These are phyloP conservation scores for Colletotrichum sojae DNA, from an alignment of 2,329 filamentous ascomycete genomes.

Conservation along the genomic window DNA sequence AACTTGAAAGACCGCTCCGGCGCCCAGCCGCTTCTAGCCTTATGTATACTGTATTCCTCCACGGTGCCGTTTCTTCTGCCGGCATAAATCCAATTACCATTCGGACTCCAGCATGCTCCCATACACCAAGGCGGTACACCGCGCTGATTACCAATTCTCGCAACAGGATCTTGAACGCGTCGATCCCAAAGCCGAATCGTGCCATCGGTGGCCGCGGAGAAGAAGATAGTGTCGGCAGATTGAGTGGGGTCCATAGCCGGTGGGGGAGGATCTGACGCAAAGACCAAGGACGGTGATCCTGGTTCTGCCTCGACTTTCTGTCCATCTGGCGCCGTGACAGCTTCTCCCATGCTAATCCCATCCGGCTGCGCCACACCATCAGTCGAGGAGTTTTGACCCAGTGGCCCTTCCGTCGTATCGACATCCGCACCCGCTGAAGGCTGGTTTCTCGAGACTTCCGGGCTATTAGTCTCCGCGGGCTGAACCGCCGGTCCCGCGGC, in stretches of 20 bases:
- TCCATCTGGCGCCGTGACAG: slow-evolving; percentile 10
- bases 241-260: slow-evolving; percentile 67
- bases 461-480: slow-evolving; percentile 36
- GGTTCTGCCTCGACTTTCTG: slow-evolving; percentile 41
- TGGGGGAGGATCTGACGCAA: slow-evolving; percentile 54
- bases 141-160: slow-evolving; percentile 80
- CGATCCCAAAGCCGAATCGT: slow-evolving; percentile 94
- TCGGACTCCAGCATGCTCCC: slow-evolving; percentile 95
- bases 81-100: slow-evolving; percentile 95
- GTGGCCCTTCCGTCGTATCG: slow-evolving; percentile 1
- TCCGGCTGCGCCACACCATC: slow-evolving; percentile 3
- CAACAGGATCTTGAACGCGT: slow-evolving; percentile 81
- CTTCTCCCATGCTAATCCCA: slow-evolving; percentile 23
- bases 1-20: slow-evolving; percentile 88
- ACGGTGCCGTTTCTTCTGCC: slow-evolving; percentile 93
- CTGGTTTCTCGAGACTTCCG: slow-evolving; percentile 28
- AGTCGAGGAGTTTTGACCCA: slow-evolving; percentile 3
- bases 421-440: slow-evolving; percentile 12
- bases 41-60: slow-evolving; percentile 92
- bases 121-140: slow-evolving; percentile 96
- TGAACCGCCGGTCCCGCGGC: slow-evolving; percentile 48
- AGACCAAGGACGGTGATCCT: slow-evolving; percentile 53
- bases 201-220: slow-evolving; percentile 90
- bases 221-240: slow-evolving; percentile 83
- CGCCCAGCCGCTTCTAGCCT: slow-evolving; percentile 75